Evolutionary conservation across 208 protist genomes (phyloP), one percentile per base, ranked within the genome.

Genomic region (Balamuthia mandrillaris): DNA sequence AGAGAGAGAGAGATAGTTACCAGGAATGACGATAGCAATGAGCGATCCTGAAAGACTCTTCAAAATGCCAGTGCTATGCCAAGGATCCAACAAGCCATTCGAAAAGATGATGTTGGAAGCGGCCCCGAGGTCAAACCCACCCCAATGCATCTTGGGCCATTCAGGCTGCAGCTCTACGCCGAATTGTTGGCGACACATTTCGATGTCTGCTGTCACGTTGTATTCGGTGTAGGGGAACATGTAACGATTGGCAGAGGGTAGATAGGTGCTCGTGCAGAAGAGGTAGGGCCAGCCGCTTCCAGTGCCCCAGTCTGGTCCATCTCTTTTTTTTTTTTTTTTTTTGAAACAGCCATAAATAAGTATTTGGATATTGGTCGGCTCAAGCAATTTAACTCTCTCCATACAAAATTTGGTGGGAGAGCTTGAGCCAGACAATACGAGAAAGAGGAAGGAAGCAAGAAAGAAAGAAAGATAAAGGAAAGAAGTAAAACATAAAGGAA

Each of bases 51-150:
- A 85, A 7, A 87, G 42, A n/a, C 49, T 54, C 10, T 72, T 12
- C 12, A 51, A 27, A 6, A 84, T 24, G 70, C 90, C 88, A 31
- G 86, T 92, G n/a, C 29, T 65, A 33, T 42, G 49, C 94, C 94
- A 96, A 12, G 93, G 92, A 70, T 96, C 94, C 24, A 94, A 47
- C n/a, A 87, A 9, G 21, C 94, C 94, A 79, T 96, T 95, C 70
- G 86, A 87, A 84, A 96, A 96, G 5, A 96, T 87, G 58, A 96
- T 94, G 89, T 96, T 96, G 29, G 41, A 74, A 21, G 49, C 33
- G n/a, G 29, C 31, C n/a, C 42, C 31, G 24, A 77, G 21, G 29
- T 85, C n/a, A 16, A 33, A 24, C 1, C 86, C 86, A 16, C 58
- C 74, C 12, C 27, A 39, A 3, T 86, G 65, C 5, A 44, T 66